Evolutionary conservation across 495 filamentous ascomycete species (phyloP), one percentile per base, ranked within the genome.

Genomic region (Aspergillus nanangensis): DNA sequence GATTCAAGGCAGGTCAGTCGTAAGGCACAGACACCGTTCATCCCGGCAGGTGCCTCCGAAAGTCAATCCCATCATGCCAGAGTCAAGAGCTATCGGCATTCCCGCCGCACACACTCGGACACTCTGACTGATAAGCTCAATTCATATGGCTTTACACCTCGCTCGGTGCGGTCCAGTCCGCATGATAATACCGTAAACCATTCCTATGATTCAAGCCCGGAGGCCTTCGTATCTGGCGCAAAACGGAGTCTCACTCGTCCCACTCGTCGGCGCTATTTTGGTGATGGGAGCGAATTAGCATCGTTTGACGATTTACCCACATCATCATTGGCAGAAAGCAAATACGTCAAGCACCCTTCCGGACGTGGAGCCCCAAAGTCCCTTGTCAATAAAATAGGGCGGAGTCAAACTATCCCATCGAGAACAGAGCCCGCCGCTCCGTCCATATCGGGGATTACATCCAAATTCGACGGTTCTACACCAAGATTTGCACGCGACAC

Each of bases 401-500:
- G 84, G 53, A 77, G 77, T 55, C 66, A 67, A 20, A 56, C 60
- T 25, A 58, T 45, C 20, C 50, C 58, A 8, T 59, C 58, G 5
- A 58, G 41, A 32, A 72, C 61, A 20, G 74, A 70, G 38, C 77
- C 77, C 21, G 74, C 82, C 4, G 82, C 84, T 8, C 77, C 80
- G 19, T 68, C 65, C 33, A 78, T 79, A 0, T 77, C 82, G 13
- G 53, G 67, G 14, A 76, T 66, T 34, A 63, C 61, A 38, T 59
- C 62, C 27, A 77, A 77, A 59, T 58, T 57, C 41, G 69, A 49
- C 53, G 78, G 62, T 32, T 73, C 57, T 63, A 86, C 72, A 11
- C 93, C 93, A 34, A 81, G 88, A 45, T 98, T 96, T 63, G 90
- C 92, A 50, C 84, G 90, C 53, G 93, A 98, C 68, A 98, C 93